Percentiles rank a stretch among this genome's conserved stretches.
Conservation (phyloP, 176 grass and related monocot species). For the Calamus simplicifolius region DNA sequence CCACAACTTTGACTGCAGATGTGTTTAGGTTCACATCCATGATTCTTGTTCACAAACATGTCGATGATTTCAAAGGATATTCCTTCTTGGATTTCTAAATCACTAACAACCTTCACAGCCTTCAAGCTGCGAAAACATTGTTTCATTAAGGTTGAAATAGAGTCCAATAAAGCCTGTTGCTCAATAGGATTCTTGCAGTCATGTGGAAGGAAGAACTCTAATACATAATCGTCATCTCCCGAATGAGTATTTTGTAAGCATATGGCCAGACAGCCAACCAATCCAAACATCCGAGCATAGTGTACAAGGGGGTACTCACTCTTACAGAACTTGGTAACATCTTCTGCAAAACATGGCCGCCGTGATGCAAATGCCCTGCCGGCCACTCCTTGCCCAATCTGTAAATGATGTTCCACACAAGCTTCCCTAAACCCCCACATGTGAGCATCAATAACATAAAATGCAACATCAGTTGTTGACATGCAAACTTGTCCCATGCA, state of each 20-base stretch:
- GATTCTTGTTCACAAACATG: conserved; percentile 1
- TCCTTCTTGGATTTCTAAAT: conserved; percentile 5
- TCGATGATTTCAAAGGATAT: conserved; percentile 14
- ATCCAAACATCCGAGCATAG: conserved; percentile 24
- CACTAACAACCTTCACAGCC: background rate
- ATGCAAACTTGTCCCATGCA: conserved; percentile 20
- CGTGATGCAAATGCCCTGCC: conserved; percentile 19
- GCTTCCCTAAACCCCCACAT: conserved; percentile 28
- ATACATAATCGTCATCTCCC: conserved; percentile 21
- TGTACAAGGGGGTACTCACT: conserved; percentile 25
- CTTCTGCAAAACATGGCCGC: conserved; percentile 11
- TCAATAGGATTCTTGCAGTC: conserved; percentile 4
- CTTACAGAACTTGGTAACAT: conserved; percentile 20
- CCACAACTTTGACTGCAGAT: background rate
- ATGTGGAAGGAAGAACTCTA: conserved; percentile 23
- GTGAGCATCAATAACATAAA: conserved; percentile 22
- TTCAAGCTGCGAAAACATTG: conserved; percentile 12
- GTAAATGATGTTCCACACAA: conserved; percentile 24
- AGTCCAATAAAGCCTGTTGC: conserved; percentile 6
- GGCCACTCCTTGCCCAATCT: conserved; percentile 22
- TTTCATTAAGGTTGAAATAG: conserved; percentile 12
- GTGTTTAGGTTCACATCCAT: background rate
- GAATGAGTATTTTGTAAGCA: conserved; percentile 17
- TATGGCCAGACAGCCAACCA: conserved; percentile 14
- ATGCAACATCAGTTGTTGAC: conserved; percentile 26